Conservation (phyloP, 768 basidiomycete species). For the Mrakia frigida region DNA sequence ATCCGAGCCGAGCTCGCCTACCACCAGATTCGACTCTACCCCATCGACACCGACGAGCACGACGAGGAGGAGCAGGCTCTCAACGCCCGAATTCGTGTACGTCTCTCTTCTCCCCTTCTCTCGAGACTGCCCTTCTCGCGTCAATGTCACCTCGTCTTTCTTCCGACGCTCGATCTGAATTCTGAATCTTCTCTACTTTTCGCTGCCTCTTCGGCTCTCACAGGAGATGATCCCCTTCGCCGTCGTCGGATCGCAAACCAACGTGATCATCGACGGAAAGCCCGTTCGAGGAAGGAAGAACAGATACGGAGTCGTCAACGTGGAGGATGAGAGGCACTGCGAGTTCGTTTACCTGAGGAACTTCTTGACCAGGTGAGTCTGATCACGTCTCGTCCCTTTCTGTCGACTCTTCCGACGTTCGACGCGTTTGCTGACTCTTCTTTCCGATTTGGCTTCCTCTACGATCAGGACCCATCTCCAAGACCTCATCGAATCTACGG, state of each 20-base stretch:
- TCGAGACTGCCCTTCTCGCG: not conserved
- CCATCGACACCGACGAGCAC: slow-evolving; percentile 92
- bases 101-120: slow-evolving; percentile 40
- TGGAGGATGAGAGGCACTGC: slow-evolving; percentile 94
- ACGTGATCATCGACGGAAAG: slow-evolving; percentile 92
- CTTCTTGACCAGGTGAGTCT: slow-evolving; percentile 77
- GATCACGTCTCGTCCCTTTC: not conserved
- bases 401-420: slow-evolving; percentile 1
- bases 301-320: slow-evolving; percentile 97
- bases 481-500: slow-evolving; percentile 97
- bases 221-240: slow-evolving; percentile 95
- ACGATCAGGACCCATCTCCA: slow-evolving; percentile 80
- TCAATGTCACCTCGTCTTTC: not conserved
- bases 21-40: slow-evolving; percentile 90
- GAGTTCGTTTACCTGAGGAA: slow-evolving; percentile 96
- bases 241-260: slow-evolving; percentile 92
- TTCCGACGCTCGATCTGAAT: not conserved
- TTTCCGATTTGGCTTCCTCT: not conserved
- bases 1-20: slow-evolving; percentile 88
- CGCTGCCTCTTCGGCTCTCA: not conserved
- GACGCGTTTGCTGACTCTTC: not conserved
- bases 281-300: slow-evolving; percentile 93
- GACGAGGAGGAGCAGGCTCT: slow-evolving; percentile 87
- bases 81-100: slow-evolving; percentile 82
- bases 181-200: no score